Conservation (phyloP, 2,329 filamentous ascomycete species). For the Sporothrix variecibatus region DNA sequence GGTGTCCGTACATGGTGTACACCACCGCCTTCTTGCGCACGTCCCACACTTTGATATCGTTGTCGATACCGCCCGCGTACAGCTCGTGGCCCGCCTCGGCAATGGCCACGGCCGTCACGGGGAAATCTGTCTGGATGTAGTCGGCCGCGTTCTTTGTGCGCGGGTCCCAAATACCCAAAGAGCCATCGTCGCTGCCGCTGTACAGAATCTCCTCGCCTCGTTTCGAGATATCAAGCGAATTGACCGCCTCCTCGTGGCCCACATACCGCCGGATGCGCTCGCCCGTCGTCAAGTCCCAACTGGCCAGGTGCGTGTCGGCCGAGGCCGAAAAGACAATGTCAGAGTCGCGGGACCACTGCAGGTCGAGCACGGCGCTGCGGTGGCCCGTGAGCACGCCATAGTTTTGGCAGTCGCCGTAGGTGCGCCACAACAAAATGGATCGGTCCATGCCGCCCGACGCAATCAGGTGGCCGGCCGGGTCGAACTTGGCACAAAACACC, state of each 20-base stretch:
- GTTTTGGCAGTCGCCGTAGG: slow-evolving; percentile 90
- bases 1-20: slow-evolving; percentile 86
- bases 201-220: slow-evolving; percentile 88
- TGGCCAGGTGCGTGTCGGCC: slow-evolving; percentile 88
- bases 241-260: slow-evolving; percentile 95
- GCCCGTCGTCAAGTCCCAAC: slow-evolving; percentile 94
- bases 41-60: slow-evolving; percentile 97
- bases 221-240: slow-evolving; percentile 83
- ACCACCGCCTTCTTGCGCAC: slow-evolving; percentile 85
- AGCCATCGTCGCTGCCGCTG: slow-evolving; percentile 90
- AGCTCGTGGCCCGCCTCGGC: slow-evolving; percentile 94
- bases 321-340: slow-evolving; percentile 88
- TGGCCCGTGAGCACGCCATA: slow-evolving; percentile 88
- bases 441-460: slow-evolving; percentile 96
- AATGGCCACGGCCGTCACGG: slow-evolving; percentile 87
- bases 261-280: slow-evolving; percentile 86
- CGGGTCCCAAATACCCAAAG: slow-evolving; percentile 94
- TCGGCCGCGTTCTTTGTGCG: slow-evolving; percentile 85
- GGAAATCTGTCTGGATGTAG: slow-evolving; percentile 87
- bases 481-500: slow-evolving; percentile 87
- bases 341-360: slow-evolving; percentile 96
- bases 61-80: slow-evolving; percentile 92
- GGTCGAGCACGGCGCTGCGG: slow-evolving; percentile 84
- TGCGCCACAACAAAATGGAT: slow-evolving; percentile 89
- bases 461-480: slow-evolving; percentile 82